Evolutionary conservation across 1,284 basidiomycete genomes (phyloP).

Genomic region (Pascua guehoae): DNA sequence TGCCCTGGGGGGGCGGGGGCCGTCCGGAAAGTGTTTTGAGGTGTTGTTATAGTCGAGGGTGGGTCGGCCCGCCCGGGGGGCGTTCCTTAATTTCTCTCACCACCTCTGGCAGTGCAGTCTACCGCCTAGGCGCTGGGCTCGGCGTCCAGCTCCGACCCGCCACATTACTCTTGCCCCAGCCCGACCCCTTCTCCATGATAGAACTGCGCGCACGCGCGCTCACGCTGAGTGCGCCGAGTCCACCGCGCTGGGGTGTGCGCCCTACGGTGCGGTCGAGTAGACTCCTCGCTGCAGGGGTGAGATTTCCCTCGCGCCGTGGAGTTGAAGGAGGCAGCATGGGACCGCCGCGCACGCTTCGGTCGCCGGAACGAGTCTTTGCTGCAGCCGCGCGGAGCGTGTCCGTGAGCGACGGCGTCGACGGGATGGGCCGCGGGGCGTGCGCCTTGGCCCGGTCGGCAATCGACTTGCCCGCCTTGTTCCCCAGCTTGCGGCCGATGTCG

Average conservation of each 20-base stretch:
- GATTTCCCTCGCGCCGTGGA: slow-evolving; percentile 57
- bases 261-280: slow-evolving; percentile 63
- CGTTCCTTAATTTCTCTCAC: too few species aligned
- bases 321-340: slow-evolving; percentile 70
- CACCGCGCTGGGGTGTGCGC: slow-evolving; percentile 20
- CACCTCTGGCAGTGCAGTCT: neutral
- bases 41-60: too few species aligned
- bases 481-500: slow-evolving; percentile 69
- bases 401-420: slow-evolving; percentile 38
- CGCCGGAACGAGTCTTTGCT: slow-evolving; percentile 33
- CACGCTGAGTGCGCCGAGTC: slow-evolving; percentile 51
- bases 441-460: slow-evolving; percentile 46
- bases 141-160: slow-evolving; percentile 12
- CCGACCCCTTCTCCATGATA: slow-evolving; percentile 61
- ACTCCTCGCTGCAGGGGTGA: slow-evolving; percentile 75
- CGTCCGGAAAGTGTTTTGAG: too few species aligned
- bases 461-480: slow-evolving; percentile 53
- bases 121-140: slow-evolving; percentile 2
- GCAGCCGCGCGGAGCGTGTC: slow-evolving; percentile 37
- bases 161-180: slow-evolving; percentile 54
- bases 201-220: slow-evolving; percentile 63
- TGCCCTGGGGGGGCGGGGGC: too few species aligned
- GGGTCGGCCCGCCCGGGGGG: too few species aligned
- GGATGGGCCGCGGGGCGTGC: slow-evolving; percentile 56
- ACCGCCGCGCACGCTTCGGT: slow-evolving; percentile 14